phyloP scores from a whole-genome alignment of 2,329 filamentous ascomycete genomes.

The Didymella exigua region DNA sequence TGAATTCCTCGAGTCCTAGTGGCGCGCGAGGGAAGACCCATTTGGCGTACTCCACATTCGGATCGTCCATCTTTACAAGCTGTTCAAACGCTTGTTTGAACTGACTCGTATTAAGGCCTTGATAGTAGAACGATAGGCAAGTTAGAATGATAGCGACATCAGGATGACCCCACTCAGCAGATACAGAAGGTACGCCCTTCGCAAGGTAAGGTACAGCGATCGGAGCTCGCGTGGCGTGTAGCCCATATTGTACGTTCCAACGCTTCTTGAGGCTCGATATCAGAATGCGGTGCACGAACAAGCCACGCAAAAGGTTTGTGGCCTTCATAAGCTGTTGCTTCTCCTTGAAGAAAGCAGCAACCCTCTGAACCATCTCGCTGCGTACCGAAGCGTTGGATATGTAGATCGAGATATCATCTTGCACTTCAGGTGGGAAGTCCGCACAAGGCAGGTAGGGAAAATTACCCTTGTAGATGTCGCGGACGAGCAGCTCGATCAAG shows the following conservation, averaged over 20 bases:
- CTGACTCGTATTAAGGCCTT: slow-evolving; percentile 59
- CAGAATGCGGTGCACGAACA: slow-evolving; percentile 66
- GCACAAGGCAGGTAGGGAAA: slow-evolving; percentile 32
- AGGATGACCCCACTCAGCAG: slow-evolving; percentile 72
- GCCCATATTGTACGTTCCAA: slow-evolving; percentile 68
- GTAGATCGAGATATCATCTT: slow-evolving; percentile 39
- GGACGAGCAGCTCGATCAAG: slow-evolving; percentile 37
- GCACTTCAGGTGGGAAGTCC: slow-evolving; percentile 30
- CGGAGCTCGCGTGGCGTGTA: slow-evolving; percentile 56
- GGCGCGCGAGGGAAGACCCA: slow-evolving; percentile 58
- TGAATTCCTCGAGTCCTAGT: slow-evolving; percentile 58
- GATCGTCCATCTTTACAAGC: slow-evolving; percentile 62
- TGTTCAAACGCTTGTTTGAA: slow-evolving; percentile 58
- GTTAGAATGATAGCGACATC: slow-evolving; percentile 57
- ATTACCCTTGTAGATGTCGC: slow-evolving; percentile 41
- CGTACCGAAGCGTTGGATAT: slow-evolving; percentile 37
- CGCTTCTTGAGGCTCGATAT: slow-evolving; percentile 65
- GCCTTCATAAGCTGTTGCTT: slow-evolving; percentile 50
- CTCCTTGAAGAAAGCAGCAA: slow-evolving; percentile 42
- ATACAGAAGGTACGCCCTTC: slow-evolving; percentile 67
- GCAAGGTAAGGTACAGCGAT: slow-evolving; percentile 69
- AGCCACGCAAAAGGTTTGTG: slow-evolving; percentile 65
- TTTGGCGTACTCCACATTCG: slow-evolving; percentile 61
- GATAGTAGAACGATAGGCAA: slow-evolving; percentile 66
- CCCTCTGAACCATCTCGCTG: slow-evolving; percentile 15